These are phyloP conservation scores for Ilex asprella DNA, from an alignment of 257 asterid species.

Conservation along the genomic window DNA sequence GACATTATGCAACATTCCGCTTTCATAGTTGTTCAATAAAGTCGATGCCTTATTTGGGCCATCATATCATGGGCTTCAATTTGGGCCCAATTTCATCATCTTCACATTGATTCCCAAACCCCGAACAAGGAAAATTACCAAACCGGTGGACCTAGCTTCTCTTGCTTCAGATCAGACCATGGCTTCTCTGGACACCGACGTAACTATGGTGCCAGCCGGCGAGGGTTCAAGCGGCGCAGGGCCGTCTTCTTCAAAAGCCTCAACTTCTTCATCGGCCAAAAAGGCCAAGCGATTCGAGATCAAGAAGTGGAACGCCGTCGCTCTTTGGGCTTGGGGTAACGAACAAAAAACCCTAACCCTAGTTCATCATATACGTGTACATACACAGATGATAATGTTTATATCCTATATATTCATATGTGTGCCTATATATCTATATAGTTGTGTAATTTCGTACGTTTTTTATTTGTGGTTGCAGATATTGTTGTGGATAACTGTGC, in stretches of 20 bases:
- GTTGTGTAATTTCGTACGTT: too few species aligned
- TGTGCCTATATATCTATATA: background rate
- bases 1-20: too few species aligned
- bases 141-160: background rate
- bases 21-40: too few species aligned
- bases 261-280: constrained; percentile 38
- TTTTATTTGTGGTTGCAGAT: constrained; percentile 39
- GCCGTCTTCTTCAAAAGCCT: constrained; percentile 35
- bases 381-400: background rate
- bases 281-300: constrained; percentile 75
- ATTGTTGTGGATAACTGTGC: constrained; percentile 96
- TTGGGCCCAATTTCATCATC: too few species aligned
- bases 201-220: constrained; percentile 66
- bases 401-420: background rate
- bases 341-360: constrained; percentile 4
- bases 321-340: constrained; percentile 94
- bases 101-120: too few species aligned
- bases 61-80: too few species aligned
- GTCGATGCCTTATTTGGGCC: too few species aligned
- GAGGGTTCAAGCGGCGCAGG: constrained; percentile 63
- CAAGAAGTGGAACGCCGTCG: constrained; percentile 89
- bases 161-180: constrained; percentile 14
- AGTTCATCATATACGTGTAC: constrained; percentile 1
- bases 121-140: too few species aligned
- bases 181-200: constrained; percentile 77